Evolutionary conservation across 768 basidiomycete genomes (phyloP).

Genomic region (Lyophyllum shimeji): DNA sequence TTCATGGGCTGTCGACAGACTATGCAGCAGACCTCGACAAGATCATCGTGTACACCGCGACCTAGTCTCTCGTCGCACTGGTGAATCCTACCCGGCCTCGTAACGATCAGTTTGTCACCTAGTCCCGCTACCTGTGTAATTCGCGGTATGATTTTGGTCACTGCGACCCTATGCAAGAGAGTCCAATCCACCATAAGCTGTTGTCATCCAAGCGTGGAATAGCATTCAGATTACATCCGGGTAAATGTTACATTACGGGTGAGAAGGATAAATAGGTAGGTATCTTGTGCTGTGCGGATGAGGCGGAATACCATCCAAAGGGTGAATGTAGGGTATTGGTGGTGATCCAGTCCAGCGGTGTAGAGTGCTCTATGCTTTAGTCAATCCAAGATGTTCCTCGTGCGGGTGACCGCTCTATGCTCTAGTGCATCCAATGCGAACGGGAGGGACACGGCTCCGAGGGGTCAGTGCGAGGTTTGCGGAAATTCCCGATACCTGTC

Average conservation of each 20-base stretch:
- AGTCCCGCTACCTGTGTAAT: no score
- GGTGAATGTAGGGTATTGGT: conserved; percentile 3
- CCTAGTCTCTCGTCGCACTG: background rate
- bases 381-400: background rate
- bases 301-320: background rate
- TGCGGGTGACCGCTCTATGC: background rate
- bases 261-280: conserved; percentile 4
- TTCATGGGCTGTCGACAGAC: conserved; percentile 26
- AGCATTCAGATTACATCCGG: background rate
- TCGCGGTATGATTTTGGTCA: background rate
- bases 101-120: no score
- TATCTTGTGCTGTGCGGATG: background rate
- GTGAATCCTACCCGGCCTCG: background rate
- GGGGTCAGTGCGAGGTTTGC: background rate
- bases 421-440: background rate
- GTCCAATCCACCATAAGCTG: background rate
- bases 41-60: conserved; percentile 56
- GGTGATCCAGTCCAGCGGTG: background rate
- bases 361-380: background rate
- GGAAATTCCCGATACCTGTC: background rate
- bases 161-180: background rate
- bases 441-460: background rate
- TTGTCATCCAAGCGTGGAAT: background rate
- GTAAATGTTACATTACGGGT: conserved; percentile 3
- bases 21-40: conserved; percentile 63